Evolutionary conservation across 805 yeast genomes (phyloP), one percentile per base, ranked within the genome.

Genomic region (Cyberlindnera euphorbiiphila): DNA sequence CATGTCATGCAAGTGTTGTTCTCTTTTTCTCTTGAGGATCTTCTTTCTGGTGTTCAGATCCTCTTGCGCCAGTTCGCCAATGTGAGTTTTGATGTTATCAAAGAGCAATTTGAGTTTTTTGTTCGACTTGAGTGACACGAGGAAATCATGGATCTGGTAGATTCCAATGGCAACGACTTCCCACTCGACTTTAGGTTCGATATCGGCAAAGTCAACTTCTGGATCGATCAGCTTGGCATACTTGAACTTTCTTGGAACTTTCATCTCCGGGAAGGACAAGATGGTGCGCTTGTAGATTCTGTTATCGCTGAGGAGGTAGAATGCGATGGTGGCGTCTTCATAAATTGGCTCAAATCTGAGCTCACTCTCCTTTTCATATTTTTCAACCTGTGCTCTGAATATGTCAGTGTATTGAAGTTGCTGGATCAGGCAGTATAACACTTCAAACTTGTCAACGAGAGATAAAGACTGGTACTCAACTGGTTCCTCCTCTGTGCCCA

Each of bases 1-100:
- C 37, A 85, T 57, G 16, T 71, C 72, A 32, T 74, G 75, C 70
- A 84, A 68, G 46, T 82, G 79, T 31, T 74, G 69, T 39, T 80
- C 85, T 54, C 76, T 79, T 47, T 70, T 74, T 49, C 83, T 65
- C 45, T 74, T 74, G 20, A 71, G 54, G 13, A 77, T 63, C 41
- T 69, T 70, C 49, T 69, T 73, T 45, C 85, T 63, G 48, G 75
- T 76, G 41, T 67, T 69, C 26, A 74, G 47, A 50, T 80, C 85
- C 41, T 65, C 67, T 8, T 47, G 50, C 1, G 68, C 64, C 6
- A 71, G 55, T 14, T 47, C 57, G 33, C 67, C 58, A 17, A 64
- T 54, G 41, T 56, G 54, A 9, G 34, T 41, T 41, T 61, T 60
- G 37, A 69, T 49, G 17, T 50, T 47, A 23, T 42, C 50, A 35